Evolutionary conservation across 2,329 filamentous ascomycete species (phyloP).

Genomic region (Rutstroemia sp.): DNA sequence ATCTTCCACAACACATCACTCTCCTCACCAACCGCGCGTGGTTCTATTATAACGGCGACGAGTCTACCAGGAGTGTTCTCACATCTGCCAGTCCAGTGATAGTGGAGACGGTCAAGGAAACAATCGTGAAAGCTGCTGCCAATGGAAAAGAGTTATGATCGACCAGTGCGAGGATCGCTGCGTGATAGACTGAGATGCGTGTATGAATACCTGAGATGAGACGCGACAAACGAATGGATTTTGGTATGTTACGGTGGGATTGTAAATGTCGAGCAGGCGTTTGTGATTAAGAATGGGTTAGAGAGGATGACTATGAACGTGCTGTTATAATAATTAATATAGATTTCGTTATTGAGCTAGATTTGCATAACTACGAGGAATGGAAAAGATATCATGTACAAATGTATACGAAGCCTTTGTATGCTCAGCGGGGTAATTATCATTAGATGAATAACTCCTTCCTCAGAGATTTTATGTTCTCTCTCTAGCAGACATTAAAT

Average conservation of each 20-base stretch:
- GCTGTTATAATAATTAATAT: constrained; percentile 7
- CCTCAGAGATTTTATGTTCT: not conserved
- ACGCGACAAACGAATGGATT: not conserved
- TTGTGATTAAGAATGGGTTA: constrained; percentile 2
- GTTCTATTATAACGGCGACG: constrained; percentile 91
- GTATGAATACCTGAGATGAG: constrained; percentile 2
- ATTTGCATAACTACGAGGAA: not conserved
- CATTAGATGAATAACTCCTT: not conserved
- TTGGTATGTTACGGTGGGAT: not conserved
- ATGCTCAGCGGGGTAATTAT: not conserved
- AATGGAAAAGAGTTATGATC: constrained; percentile 23
- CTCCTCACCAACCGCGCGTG: constrained; percentile 78
- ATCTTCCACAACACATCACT: constrained; percentile 85
- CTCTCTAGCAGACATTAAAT: constrained; percentile 43
- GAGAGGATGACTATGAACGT: not conserved
- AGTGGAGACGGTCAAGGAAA: constrained; percentile 22
- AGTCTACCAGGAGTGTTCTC: constrained; percentile 34
- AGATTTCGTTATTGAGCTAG: not conserved
- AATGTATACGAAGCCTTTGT: not conserved
- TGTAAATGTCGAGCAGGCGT: not conserved
- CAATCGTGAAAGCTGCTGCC: constrained; percentile 15
- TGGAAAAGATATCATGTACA: not conserved
- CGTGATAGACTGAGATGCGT: not conserved
- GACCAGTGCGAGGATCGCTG: not conserved
- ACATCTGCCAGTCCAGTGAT: constrained; percentile 18